Evolutionary conservation across 257 asterid genomes (phyloP), one percentile per base, ranked within the genome.

Genomic region (Nicotiana attenuata): DNA sequence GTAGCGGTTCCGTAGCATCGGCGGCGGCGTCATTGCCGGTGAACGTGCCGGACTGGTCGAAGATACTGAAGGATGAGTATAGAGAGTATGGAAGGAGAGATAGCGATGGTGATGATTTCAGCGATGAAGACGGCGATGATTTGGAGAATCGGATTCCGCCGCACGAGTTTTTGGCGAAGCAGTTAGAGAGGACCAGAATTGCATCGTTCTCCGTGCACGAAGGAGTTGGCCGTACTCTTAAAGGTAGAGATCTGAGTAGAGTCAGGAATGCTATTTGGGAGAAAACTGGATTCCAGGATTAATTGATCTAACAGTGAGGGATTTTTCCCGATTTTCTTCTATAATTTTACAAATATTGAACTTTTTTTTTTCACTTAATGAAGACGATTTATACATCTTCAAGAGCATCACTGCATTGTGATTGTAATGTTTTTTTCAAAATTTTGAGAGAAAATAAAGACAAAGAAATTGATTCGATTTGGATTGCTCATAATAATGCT

Each of bases 251-350:
- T 88, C 96, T 96, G 53, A 94, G 98, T 84, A 91, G 98, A 88
- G 98, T 94, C n/a, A 86, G 99, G 67, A 92, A 94, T 80, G 98
- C 98, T 63, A 93, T 96, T 89, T 96, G 98, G 98, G 97, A 94
- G 87, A 96, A 94, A 84, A 96, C 90, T 77, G 99, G 99, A 80
- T 96, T 94, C 83, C 85, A 92, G 86, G 97, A 96, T 84, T 95
- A 82, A 88, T 83, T 82, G 60, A 71, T 45, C 4, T 65, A 14
- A 63, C 38, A 56, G 16, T 31, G 15, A 41, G 3, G 3, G 9
- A 8, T 8, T 41, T 41, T 41, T 41, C 3, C 50, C 13, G 3
- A 41, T 41, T 41, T 41, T 41, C 13, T 41, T 41, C 50, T 41
- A 41, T 41, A 8, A 38, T 16, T 15, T n/a, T 2, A 35, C 13